phyloP scores from a whole-genome alignment of 768 basidiomycete genomes.

The Cubamyces sp. region DNA sequence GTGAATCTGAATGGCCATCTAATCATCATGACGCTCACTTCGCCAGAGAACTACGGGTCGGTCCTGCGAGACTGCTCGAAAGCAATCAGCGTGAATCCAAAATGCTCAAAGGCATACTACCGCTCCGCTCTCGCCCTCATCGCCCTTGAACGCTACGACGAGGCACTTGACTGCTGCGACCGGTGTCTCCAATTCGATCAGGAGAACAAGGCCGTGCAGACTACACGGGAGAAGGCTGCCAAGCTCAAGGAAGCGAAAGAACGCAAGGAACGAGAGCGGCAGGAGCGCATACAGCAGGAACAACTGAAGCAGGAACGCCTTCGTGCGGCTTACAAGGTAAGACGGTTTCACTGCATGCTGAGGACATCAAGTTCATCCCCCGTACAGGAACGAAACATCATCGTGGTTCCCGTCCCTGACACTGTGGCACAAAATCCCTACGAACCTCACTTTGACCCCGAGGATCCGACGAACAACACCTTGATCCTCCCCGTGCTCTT shows the following conservation, averaged over 20 bases:
- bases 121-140: conserved; percentile 81
- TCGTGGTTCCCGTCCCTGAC: conserved; percentile 55
- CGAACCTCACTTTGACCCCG: conserved; percentile 66
- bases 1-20: conserved; percentile 27
- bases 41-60: conserved; percentile 82
- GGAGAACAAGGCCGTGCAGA: conserved; percentile 56
- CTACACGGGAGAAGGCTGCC: conserved; percentile 50
- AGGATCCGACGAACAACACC: conserved; percentile 59
- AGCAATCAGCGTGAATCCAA: conserved; percentile 63
- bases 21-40: too few relatives aligned
- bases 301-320: conserved; percentile 58
- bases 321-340: conserved; percentile 65
- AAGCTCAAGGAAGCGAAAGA: conserved; percentile 55
- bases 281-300: conserved; percentile 53
- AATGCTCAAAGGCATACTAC: conserved; percentile 83
- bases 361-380: not conserved
- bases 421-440: conserved; percentile 57
- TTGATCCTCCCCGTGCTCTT: conserved; percentile 89
- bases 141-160: conserved; percentile 72
- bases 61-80: conserved; percentile 85
- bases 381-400: conserved; percentile 72
- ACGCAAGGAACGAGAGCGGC: conserved; percentile 51
- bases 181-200: conserved; percentile 66
- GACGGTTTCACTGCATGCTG: conserved; percentile 28
- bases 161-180: conserved; percentile 82